These are phyloP conservation scores for Fusarium sororula DNA, from an alignment of 2,329 filamentous ascomycete species.

Conservation along the genomic window DNA sequence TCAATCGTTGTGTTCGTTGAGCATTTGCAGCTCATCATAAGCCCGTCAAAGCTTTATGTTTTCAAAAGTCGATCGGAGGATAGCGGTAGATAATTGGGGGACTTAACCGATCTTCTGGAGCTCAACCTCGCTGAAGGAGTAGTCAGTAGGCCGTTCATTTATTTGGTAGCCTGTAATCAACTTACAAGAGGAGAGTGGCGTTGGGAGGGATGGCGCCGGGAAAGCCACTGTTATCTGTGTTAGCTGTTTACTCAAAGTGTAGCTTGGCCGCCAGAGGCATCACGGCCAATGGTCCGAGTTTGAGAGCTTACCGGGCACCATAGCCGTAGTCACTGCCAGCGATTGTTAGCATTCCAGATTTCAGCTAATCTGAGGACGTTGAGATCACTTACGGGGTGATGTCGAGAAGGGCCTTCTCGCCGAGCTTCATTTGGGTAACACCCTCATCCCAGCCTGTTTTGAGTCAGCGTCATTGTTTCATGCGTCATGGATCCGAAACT, in stretches of 20 bases:
- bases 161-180: not conserved
- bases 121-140: slow-evolving; percentile 68
- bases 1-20: not conserved
- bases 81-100: not conserved
- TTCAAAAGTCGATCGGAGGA: slow-evolving; percentile 9
- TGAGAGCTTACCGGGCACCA: slow-evolving; percentile 62
- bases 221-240: slow-evolving; percentile 69
- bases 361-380: not conserved
- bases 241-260: not conserved
- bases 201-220: slow-evolving; percentile 79
- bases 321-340: slow-evolving; percentile 69
- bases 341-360: slow-evolving; percentile 24
- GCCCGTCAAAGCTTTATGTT: slow-evolving; percentile 1
- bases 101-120: slow-evolving; percentile 69
- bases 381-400: slow-evolving; percentile 64
- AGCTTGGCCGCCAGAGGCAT: not conserved
- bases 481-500: not conserved
- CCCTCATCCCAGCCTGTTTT: slow-evolving; percentile 82
- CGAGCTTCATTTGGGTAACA: slow-evolving; percentile 84
- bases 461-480: slow-evolving; percentile 10
- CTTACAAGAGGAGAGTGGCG: slow-evolving; percentile 85
- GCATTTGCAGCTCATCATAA: not conserved
- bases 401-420: slow-evolving; percentile 87
- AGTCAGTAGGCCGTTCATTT: not conserved
- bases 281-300: not conserved